A percentile compares a stretch with the other conserved stretches of the same genome.
Conservation (phyloP, 805 yeast species). For the Barnettozyma pratensis region DNA sequence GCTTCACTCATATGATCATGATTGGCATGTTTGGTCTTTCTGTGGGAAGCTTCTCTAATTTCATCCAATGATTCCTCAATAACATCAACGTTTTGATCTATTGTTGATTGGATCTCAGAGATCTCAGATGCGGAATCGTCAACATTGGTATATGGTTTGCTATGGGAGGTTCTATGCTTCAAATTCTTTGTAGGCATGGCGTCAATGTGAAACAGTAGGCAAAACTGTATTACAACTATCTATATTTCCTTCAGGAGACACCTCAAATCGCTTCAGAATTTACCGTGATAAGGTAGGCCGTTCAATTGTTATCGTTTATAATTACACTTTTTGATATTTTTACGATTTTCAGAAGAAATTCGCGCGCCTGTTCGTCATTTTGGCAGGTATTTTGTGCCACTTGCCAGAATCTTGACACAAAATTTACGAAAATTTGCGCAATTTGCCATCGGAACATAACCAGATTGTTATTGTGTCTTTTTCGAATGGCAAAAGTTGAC, state of each 20-base stretch:
- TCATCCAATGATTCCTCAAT: conserved; percentile 15
- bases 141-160: no score
- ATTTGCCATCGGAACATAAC: no score
- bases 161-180: background rate
- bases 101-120: conserved; percentile 10
- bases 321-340: background rate
- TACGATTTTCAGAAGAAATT: background rate
- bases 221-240: no score
- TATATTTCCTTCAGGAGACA: no score
- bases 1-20: background rate
- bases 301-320: no score
- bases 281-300: no score
- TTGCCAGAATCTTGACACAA: conserved; percentile 2
- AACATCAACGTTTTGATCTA: conserved; percentile 13
- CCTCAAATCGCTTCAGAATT: no score
- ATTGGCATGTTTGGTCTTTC: background rate
- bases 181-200: background rate
- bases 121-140: background rate
- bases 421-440: no score
- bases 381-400: no score
- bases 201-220: no score
- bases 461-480: background rate
- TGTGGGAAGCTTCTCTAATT: conserved; percentile 11
- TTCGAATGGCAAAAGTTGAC: background rate
- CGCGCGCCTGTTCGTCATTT: no score